A percentile compares a stretch with the other conserved stretches of the same genome.
phyloP scores from a whole-genome alignment of 1,139 yeast genomes.

The Saccharomycopsis hybrid region DNA sequence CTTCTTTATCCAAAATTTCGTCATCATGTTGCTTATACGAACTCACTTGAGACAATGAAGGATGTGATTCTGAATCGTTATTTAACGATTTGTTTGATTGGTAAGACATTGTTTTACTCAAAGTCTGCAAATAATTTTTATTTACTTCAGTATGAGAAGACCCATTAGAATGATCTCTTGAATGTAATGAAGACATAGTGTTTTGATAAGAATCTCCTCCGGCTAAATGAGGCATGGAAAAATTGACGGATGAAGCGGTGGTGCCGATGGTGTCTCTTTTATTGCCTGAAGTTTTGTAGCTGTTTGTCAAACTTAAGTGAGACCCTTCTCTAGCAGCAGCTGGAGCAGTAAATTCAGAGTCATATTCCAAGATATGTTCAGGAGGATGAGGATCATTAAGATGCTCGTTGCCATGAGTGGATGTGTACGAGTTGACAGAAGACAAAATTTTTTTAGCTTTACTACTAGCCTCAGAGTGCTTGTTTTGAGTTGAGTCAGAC shows the following conservation, averaged over 20 bases:
- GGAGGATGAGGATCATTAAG: constrained; percentile 20
- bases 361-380: constrained; percentile 21
- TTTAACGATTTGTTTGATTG: constrained; percentile 39
- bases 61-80: constrained; percentile 22
- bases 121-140: constrained; percentile 15
- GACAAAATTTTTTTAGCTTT: constrained; percentile 17
- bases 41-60: constrained; percentile 11
- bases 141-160: constrained; percentile 9
- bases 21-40: constrained; percentile 12
- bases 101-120: constrained; percentile 40
- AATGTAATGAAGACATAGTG: constrained; percentile 22
- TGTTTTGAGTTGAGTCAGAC: background rate
- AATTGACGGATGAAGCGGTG: constrained; percentile 30
- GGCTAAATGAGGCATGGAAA: constrained; percentile 42
- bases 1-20: constrained; percentile 20
- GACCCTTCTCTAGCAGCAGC: constrained; percentile 33
- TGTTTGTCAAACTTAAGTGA: constrained; percentile 29
- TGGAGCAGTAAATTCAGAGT: constrained; percentile 29
- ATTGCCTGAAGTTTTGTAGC: constrained; percentile 22
- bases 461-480: constrained; percentile 13
- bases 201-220: constrained; percentile 57
- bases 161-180: background rate
- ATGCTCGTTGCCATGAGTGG: constrained; percentile 7
- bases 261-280: constrained; percentile 18
- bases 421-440: constrained; percentile 8